Evolutionary conservation across 2,329 filamentous ascomycete genomes (phyloP), one percentile per base, ranked within the genome.

Genomic region (Talaromyces sp.): DNA sequence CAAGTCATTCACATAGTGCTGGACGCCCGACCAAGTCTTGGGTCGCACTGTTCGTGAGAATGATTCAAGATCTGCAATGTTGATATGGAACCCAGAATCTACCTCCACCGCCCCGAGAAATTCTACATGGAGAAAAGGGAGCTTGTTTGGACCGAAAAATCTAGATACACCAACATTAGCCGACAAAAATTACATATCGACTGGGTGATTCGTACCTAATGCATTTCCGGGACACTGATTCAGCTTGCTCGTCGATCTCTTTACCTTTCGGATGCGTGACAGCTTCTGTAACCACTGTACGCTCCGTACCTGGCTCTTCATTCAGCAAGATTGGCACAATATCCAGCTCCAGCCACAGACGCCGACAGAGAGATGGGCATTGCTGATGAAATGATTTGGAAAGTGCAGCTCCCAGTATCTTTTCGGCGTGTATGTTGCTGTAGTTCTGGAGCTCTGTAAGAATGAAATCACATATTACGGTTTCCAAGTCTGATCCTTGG

Each of bases 11-110:
- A 47, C 19, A 47, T 85, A 92, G 58, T 86, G 81, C 72, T 88
- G 79, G 49, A 88, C 86, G 1, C 88, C 82, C 43, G 85, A 79
- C 89, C 90, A 93, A 0, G 90, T 92, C 3, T 80, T 78, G 1
- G 79, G 70, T 19, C 82, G 78, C 59, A 90, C 90, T 0, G 88
- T 89, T 5, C 81, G 78, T 67, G 84, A 80, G 75, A 91, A 90
- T 68, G 87, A 81, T 1, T 84, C 76, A 2, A 84, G 68, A 25
- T 84, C 81, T 1, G 87, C 79, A 31, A 93, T 81, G 19, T 85
- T 82, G 11, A 88, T 87, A 64, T 84, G 84, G 73, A 87, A 89
- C 11, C 83, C 86, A 15, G 85, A 84, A 71, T 93, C 90, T 1
- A 90, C 89, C 75, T 90, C 86, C 11, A 93, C 90, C 60, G 33